Base-by-base conservation (phyloP, 805 yeast genomes). In the Tetrapisispora pingtungensis region DNA sequence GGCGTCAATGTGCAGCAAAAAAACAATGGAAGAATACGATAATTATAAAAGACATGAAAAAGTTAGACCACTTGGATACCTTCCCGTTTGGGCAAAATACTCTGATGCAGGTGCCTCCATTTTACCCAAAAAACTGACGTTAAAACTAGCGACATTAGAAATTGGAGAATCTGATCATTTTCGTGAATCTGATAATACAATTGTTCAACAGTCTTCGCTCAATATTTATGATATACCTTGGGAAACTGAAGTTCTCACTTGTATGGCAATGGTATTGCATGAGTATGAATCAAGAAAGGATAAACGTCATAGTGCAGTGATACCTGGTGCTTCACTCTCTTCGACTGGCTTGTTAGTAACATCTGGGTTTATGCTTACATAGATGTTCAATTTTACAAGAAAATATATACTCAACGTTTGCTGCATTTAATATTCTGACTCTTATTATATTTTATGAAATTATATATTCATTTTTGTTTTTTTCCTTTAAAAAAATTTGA, bases 251-350 rank as follows among this genome's bases (percentile, higher is more conserved):
- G 53, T 54, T 4, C 44, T 62, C 26, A 54, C 64, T 3, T 61
- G 64, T 39, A 62, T 62, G 66, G 56, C 60, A 32, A 55, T 62
- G 59, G 47, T 58, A 4, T 42, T 61, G 28, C 64, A 61, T 43
- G 64, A 57, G 18, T 54, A 54, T 30, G 66, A 62, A 44, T 51
- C 61, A 20, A 54, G 61, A 38, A 62, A 62, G 44, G 66, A 61
- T 31, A 57, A 56, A 43, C 33, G 57, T 27, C 55, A 52, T 40
- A 43, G 27, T 33, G 40, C 30, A n/a, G 35, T 33, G 20, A n/a
- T 19, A 6, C 22, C 28, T 12, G 40, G 28, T 13, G 33, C 31
- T 3, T 28, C 36, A 17, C 6, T 41, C 5, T 6, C 34, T 5
- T 31, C 44, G 13, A 30, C 40, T 4, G 43, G 43, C 4, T 12